Base-by-base conservation (phyloP, 768 basidiomycete species). In the Boletus eberwhitei region DNA sequence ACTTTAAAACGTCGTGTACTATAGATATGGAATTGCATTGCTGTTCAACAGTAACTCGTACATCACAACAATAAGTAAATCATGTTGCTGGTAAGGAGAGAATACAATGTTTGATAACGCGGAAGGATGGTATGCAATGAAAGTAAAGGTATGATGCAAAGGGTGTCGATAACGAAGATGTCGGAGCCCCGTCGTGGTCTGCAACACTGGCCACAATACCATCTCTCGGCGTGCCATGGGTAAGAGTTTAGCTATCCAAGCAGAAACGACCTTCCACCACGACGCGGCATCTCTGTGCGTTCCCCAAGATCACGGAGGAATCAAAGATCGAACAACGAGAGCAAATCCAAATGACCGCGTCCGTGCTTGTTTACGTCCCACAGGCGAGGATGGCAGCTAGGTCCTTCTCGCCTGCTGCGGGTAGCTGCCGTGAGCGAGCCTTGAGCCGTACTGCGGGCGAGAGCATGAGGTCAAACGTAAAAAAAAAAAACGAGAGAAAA, bases 371-470 rank as follows among this genome's bases (percentile, higher is more conserved):
- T 68, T 59, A 70, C 52, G 65, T 60, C 48, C 63, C 72, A 22
- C 67, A 67, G 0, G 76, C 74, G 34, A 96, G 75, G 53, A 96
- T 79, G 43, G 76, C 69, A 4, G 86, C 90, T 59, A 98, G 77
- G 59, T 95, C 95, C 64, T 83, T 88, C 73, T 97, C 92, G 68
- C 84, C 85, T 9, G 89, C 90, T 35, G 90, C 91, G 48, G 88
- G 81, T 34, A 98, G 77, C 57, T 93, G 88, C 62, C 91, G 80
- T 13, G 92, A 86, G 17, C 92, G 85, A 16, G 95, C 91, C 69
- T 95, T 96, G 58, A 98, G 75, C 16, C 95, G 90, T 60, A 98
- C 90, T 93, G 43, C n/a, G 5, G 60, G 16, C 53, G n/a, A 53
- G 34, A 50, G n/a, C 34, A 36, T 39, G 43, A 54, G 41, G 50